Evolutionary conservation across 257 asterid species (phyloP).

Genomic region (Scutellaria barbata): DNA sequence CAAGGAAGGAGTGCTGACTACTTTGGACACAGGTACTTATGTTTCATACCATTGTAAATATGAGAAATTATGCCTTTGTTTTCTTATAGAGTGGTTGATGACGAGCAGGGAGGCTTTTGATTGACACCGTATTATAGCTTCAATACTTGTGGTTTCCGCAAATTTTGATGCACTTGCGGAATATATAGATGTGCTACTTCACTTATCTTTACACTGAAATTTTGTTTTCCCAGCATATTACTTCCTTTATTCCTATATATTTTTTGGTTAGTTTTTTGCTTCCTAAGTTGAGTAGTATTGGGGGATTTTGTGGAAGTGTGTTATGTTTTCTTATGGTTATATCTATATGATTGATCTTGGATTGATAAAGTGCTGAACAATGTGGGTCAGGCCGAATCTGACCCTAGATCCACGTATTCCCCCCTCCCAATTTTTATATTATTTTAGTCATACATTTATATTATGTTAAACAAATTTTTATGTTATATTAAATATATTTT

Average conservation of each 20-base stretch:
- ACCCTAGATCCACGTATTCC: no score
- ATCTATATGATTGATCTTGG: no score
- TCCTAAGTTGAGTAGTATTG: not conserved
- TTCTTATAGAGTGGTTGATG: constrained; percentile 75
- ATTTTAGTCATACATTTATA: no score
- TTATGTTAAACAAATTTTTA: no score
- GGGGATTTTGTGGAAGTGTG: not conserved
- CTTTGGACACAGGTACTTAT: constrained; percentile 44
- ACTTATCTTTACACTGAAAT: constrained; percentile 37
- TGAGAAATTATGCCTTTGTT: constrained; percentile 79
- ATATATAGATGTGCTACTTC: constrained; percentile 32
- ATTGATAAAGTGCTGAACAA: no score
- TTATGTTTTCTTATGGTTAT: no score
- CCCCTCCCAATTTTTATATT: no score
- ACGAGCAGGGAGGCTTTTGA: constrained; percentile 45
- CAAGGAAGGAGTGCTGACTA: constrained; percentile 69
- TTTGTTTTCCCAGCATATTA: constrained; percentile 35
- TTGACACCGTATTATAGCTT: constrained; percentile 39
- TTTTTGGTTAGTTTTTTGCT: not conserved
- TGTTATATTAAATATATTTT: no score
- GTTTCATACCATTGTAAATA: constrained; percentile 72
- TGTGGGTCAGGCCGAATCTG: no score
- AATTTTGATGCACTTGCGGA: constrained; percentile 61
- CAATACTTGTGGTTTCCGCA: constrained; percentile 39
- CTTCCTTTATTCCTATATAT: constrained; percentile 16